phyloP scores from a whole-genome alignment of 108 stramenopile genomes.

The Mediolabrus comicus region DNA sequence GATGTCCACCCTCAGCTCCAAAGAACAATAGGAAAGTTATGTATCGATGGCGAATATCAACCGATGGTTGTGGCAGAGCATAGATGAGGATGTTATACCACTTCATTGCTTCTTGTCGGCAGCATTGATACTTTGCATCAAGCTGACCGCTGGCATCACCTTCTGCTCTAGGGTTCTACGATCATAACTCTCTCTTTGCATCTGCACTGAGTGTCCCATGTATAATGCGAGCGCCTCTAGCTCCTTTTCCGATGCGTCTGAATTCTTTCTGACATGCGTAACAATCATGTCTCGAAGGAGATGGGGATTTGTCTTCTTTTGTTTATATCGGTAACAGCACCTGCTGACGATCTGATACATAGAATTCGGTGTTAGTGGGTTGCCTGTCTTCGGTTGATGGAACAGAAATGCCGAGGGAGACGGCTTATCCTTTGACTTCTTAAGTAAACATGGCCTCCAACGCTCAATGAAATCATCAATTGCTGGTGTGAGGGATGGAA shows the following conservation, averaged over 20 bases:
- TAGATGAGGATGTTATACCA: neutral
- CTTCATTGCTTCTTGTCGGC: neutral
- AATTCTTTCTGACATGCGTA: constrained; percentile 76
- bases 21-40: constrained; percentile 30
- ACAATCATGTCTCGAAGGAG: constrained; percentile 83
- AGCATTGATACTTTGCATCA: constrained; percentile 53
- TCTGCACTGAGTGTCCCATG: constrained; percentile 84
- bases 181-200: constrained; percentile 88
- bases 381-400: constrained; percentile 72
- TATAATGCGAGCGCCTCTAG: constrained; percentile 83
- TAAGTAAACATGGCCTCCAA: constrained; percentile 71
- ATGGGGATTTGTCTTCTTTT: constrained; percentile 83
- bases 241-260: constrained; percentile 80
- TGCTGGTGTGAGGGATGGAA: constrained; percentile 53
- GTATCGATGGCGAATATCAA: constrained; percentile 31
- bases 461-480: constrained; percentile 71
- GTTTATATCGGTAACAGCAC: constrained; percentile 73
- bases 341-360: constrained; percentile 73
- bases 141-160: constrained; percentile 74
- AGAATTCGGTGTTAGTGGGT: constrained; percentile 70
- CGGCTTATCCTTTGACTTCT: constrained; percentile 6
- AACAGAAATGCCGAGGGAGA: constrained; percentile 43
- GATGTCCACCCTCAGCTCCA: constrained; percentile 44
- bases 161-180: constrained; percentile 76
- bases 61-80: constrained; percentile 8